These are phyloP conservation scores for Dioscorea zingiberensis DNA, from an alignment of 106 monocot species.

Conservation along the genomic window DNA sequence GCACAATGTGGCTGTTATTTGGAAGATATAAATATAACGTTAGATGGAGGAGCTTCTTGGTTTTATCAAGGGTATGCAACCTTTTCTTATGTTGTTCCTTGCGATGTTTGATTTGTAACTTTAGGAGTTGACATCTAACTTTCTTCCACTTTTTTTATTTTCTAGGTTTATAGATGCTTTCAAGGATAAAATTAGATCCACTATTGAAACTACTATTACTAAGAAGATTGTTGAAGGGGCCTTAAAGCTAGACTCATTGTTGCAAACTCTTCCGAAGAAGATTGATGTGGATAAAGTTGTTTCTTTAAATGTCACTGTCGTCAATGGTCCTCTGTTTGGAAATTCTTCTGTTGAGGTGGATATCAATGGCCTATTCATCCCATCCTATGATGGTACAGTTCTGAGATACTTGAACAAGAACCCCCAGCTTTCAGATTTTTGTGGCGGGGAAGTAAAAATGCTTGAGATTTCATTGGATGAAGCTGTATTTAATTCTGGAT, in stretches of 20 bases:
- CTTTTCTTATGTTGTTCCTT: not conserved
- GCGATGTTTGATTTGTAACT: not conserved
- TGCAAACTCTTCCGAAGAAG: conserved; percentile 69
- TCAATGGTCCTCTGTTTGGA: conserved; percentile 53
- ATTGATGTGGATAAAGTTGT: conserved; percentile 52
- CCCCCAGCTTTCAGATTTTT: conserved; percentile 18
- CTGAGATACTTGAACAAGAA: conserved; percentile 16
- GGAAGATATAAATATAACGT: conserved; percentile 53
- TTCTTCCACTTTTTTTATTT: not conserved
- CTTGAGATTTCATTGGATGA: conserved; percentile 69
- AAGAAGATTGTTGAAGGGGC: conserved; percentile 59
- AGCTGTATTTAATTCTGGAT: conserved; percentile 70
- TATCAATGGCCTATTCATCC: conserved; percentile 71
- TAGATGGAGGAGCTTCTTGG: conserved; percentile 97
- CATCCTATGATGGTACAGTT: conserved; percentile 15
- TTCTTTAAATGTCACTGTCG: conserved; percentile 76
- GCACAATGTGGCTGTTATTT: conserved; percentile 66
- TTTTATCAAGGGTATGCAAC: conserved; percentile 91
- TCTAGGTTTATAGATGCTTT: conserved; percentile 89
- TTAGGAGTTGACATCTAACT: not conserved
- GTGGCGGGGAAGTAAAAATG: conserved; percentile 54
- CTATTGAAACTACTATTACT: conserved; percentile 64
- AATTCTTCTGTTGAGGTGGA: conserved; percentile 69
- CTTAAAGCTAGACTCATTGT: conserved; percentile 56
- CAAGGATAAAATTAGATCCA: conserved; percentile 59